Percentiles rank a stretch among this genome's conserved stretches.
Evolutionary conservation across 768 basidiomycete species (phyloP).

Genomic region (Psilocybe tampanensis): DNA sequence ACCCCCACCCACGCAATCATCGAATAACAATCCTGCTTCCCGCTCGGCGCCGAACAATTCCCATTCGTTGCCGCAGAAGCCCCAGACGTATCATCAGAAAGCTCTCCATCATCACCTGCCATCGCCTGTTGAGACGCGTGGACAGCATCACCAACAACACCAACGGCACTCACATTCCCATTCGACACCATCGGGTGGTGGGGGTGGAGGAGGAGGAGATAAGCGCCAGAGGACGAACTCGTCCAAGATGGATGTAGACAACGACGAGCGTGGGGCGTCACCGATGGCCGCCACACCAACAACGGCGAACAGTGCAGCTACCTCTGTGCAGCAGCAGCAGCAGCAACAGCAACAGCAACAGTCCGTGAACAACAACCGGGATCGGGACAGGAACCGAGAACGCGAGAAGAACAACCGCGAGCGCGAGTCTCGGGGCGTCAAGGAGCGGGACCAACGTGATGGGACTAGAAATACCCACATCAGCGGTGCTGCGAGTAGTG

Average conservation of each 20-base stretch:
- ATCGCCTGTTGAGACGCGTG: neutral
- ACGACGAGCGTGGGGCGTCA: neutral
- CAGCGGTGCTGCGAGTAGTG: conserved; percentile 16
- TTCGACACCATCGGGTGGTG: neutral
- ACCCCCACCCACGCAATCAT: conserved; percentile 23
- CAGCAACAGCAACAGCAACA: too few relatives aligned
- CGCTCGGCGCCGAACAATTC: neutral
- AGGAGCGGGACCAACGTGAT: conserved; percentile 23
- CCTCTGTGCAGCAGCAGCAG: neutral
- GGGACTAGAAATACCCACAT: neutral
- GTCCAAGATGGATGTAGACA: neutral
- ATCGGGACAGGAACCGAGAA: conserved; percentile 15
- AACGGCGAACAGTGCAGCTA: neutral
- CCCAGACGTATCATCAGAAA: conserved; percentile 20
- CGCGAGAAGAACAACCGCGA: conserved; percentile 25
- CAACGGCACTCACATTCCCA: neutral
- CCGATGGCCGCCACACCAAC: neutral
- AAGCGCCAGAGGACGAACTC: neutral
- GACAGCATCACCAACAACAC: neutral
- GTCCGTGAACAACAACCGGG: neutral
- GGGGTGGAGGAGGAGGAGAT: neutral
- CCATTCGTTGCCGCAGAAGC: conserved; percentile 30
- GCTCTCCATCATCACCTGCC: neutral
- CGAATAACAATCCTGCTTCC: neutral
- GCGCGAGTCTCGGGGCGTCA: conserved; percentile 26